Evolutionary conservation across 495 filamentous ascomycete genomes (phyloP), one percentile per base, ranked within the genome.

Genomic region (Apiosordaria backusii): DNA sequence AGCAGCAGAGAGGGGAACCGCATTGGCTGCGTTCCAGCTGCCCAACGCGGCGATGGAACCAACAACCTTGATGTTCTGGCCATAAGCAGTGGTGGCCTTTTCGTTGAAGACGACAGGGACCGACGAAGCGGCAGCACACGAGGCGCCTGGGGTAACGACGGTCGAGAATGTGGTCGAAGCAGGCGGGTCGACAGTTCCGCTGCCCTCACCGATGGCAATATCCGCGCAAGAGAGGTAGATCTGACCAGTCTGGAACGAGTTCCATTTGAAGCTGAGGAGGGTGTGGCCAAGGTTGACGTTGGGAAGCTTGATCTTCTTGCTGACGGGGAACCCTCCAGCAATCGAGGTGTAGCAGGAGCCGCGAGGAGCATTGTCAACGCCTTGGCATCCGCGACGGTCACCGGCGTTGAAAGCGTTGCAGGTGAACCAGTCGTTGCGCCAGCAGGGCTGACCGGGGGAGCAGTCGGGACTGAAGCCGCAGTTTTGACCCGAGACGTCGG

Each of bases 51-150:
- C 59, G 57, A 85, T 81, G 15, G 82, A 85, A 0, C 89, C 89
- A 0, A 79, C 78, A 13, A 91, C 69, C 68, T 83, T 85, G 74
- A 90, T 78, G 27, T 81, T 85, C 74, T 89, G 82, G 15, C 88
- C 88, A 22, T 75, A 85, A 0, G 54, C 67, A 0, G 88, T 90
- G 0, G 74, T 80, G 1, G 80, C 86, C 5, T 76, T 77, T 24
- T 83, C 80, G 45, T 86, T 80, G 72, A 90, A 90, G 0, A 83
- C 87, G 10, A 90, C 80, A 0, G 81, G 77, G 1, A 89, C 83
- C 7, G 79, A 68, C 0, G 83, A 79, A 0, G 78, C 79, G 0
- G 77, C 75, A 0, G 79, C 73, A 70, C 84, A 86, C 13, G 68
- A 72, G 0, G 73, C 74, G 1, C 79, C 77, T 7, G 75, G 70